These are phyloP conservation scores for Bruguiera parviflora DNA, from an alignment of 345 rosid genomes.

Conservation along the genomic window DNA sequence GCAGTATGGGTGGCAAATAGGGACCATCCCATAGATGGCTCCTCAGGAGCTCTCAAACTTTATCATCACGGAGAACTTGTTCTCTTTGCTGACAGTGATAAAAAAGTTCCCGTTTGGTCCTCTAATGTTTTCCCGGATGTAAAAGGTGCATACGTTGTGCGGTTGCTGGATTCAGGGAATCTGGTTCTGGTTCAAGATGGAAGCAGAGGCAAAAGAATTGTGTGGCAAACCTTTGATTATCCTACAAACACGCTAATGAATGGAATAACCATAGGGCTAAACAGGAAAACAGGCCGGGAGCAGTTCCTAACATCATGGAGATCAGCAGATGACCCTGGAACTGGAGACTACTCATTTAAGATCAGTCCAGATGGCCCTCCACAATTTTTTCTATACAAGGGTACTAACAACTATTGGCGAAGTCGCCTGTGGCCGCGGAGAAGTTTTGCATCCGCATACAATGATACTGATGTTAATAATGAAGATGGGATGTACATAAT, in stretches of 20 bases:
- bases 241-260: constrained; percentile 22
- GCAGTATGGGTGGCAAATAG: too few species aligned
- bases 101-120: too few species aligned
- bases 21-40: constrained; percentile 2
- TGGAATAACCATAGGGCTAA: constrained; percentile 18
- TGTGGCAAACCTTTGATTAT: constrained; percentile 41
- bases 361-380: constrained; percentile 11
- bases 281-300: constrained; percentile 15
- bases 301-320: constrained; percentile 25
- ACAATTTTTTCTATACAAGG: neutral
- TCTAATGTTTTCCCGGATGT: neutral
- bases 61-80: neutral
- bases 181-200: constrained; percentile 2
- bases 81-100: too few species aligned
- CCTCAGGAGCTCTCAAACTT: too few species aligned
- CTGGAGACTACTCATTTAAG: constrained; percentile 6
- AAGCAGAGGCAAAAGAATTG: neutral
- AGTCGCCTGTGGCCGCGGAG: constrained; percentile 7
- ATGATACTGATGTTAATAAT: neutral
- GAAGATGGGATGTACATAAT: neutral
- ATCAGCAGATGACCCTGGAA: constrained; percentile 20
- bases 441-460: neutral
- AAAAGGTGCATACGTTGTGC: neutral
- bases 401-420: neutral
- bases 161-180: constrained; percentile 20